Evolutionary conservation across 208 protist genomes (phyloP).

Genomic region (Lotmaria passim): DNA sequence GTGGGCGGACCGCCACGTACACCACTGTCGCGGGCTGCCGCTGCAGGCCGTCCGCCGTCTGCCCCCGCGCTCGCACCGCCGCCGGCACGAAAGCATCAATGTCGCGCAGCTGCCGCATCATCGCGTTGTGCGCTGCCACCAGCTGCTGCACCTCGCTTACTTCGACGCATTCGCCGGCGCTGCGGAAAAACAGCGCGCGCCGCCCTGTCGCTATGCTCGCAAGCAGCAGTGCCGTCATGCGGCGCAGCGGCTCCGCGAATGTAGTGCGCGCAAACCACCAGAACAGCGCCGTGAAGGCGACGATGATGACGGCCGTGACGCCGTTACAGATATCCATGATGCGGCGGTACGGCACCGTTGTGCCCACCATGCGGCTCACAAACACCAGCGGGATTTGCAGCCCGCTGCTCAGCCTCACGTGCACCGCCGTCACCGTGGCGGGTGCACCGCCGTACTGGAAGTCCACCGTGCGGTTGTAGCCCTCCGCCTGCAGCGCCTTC

Average conservation of each 20-base stretch:
- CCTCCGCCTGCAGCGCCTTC: neutral
- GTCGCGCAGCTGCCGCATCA: constrained; percentile 18
- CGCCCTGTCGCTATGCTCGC: too few relatives aligned
- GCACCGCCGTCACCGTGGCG: neutral
- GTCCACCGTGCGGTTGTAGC: neutral
- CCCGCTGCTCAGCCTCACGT: neutral
- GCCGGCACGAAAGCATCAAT: constrained; percentile 28
- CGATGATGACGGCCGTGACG: neutral
- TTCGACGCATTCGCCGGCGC: neutral
- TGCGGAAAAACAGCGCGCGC: neutral
- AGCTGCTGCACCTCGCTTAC: too few relatives aligned
- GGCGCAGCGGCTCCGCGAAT: constrained; percentile 2
- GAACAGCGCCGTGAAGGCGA: neutral
- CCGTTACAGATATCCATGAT: constrained; percentile 10
- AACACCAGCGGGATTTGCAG: constrained; percentile 5
- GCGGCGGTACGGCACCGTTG: neutral
- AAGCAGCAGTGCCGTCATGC: too few relatives aligned
- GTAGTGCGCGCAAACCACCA: constrained; percentile 4
- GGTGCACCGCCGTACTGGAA: constrained; percentile 16
- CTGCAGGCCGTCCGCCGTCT: neutral
- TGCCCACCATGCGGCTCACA: neutral
- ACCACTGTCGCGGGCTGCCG: too few relatives aligned
- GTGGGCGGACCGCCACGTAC: too few relatives aligned
- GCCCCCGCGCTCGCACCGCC: neutral
- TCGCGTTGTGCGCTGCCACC: neutral